Evolutionary conservation across 1,139 yeast species (phyloP), one percentile per base, ranked within the genome.

Genomic region (Taiozyma sp.): DNA sequence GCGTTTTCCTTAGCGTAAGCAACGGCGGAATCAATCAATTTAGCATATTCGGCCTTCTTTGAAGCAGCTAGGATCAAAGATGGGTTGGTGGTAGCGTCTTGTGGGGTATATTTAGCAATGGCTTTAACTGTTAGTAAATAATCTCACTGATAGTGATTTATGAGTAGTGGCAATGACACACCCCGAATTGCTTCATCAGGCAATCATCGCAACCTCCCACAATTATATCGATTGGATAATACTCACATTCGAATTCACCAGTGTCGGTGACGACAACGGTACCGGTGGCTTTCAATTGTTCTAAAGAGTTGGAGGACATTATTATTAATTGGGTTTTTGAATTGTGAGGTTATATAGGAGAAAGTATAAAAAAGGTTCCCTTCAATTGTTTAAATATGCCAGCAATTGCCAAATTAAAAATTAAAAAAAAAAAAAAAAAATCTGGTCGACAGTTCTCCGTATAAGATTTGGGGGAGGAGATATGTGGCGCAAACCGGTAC

Each of bases 61-160:
- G 98, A 69, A 56, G 99, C 99, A 60, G 98, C 98, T 67, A 95
- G 80, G 68, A 93, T 93, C 77, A 93, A 80, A 45, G 99, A 91
- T 62, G 99, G 99, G 79, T 93, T 93, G 72, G 99, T 93, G 68
- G 99, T 93, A 61, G 99, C 97, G 74, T 93, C 99, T 78, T 93
- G 98, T 62, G 99, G 99, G 66, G 93, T 89, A 79, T 87, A 93
- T 75, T 90, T 89, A 68, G 97, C 97, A 69, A 93, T 93, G 61
- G 95, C 59, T 55, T 39, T 30, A n/a, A 2, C 9, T 30, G 55
- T 52, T 52, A 53, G 55, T 51, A 47, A 21, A 21, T 6, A 9
- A 28, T 28, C 13, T 28, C 13, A 26, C 9, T 26, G 9, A 26
- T 26, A 26, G 9, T 26, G 29, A 26, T 7, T 7, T 26, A 26